A percentile compares a stretch with the other conserved stretches of the same genome.
Conservation (phyloP, 2,329 filamentous ascomycete species). For the Aspergillus tamarii region DNA sequence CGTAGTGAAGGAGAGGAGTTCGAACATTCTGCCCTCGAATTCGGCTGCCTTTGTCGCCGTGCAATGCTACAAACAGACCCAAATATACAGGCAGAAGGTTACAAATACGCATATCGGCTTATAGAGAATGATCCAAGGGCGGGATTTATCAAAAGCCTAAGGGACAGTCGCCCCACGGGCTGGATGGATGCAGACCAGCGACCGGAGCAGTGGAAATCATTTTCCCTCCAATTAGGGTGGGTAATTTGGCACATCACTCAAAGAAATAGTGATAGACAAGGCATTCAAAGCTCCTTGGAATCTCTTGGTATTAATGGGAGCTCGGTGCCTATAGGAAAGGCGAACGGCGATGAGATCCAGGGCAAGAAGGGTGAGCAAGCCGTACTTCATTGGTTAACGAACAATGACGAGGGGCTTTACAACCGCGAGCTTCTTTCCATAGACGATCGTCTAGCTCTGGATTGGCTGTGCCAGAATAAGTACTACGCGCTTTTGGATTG, state of each 20-base stretch:
- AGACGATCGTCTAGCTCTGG: constrained; percentile 11
- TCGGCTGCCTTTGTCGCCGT: constrained; percentile 31
- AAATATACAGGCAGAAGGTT: constrained; percentile 15
- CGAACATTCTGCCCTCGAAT: constrained; percentile 26
- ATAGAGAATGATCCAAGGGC: constrained; percentile 20
- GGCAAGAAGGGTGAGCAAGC: constrained; percentile 3
- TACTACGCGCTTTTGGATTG: constrained; percentile 23
- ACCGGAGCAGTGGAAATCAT: constrained; percentile 20
- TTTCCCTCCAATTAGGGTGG: constrained; percentile 31
- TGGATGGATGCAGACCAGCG: constrained; percentile 17
- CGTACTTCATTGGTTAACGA: constrained; percentile 24
- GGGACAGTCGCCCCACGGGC: not conserved
- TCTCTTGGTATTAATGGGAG: not conserved
- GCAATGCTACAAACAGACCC: constrained; percentile 24
- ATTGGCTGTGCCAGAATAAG: constrained; percentile 18
- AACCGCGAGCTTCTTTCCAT: too few relatives aligned
- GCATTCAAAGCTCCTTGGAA: constrained; percentile 13
- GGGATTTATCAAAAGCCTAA: constrained; percentile 10
- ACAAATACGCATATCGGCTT: constrained; percentile 2
- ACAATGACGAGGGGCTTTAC: too few relatives aligned
- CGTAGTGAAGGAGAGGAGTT: constrained; percentile 28
- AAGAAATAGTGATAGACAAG: constrained; percentile 5
- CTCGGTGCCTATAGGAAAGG: not conserved
- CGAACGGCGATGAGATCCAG: not conserved
- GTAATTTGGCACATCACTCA: constrained; percentile 25